These are phyloP conservation scores for Serendipita indica DNA, from an alignment of 768 basidiomycete species.

Conservation along the genomic window DNA sequence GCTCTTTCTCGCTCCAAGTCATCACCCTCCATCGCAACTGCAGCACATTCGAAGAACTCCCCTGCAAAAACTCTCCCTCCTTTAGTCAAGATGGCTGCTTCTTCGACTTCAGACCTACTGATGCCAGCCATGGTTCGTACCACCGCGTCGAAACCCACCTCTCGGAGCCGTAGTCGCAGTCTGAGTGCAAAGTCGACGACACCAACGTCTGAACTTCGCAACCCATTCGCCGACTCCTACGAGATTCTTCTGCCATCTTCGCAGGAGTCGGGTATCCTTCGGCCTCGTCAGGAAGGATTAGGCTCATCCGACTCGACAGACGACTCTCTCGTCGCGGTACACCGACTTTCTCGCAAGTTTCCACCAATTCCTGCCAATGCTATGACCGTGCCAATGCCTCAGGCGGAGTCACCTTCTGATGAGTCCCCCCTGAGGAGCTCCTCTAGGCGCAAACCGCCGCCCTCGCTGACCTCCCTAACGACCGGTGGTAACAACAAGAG, in stretches of 20 bases:
- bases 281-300: not conserved
- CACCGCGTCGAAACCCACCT: too few relatives aligned
- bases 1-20: not conserved
- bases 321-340: not conserved
- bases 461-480: too few relatives aligned
- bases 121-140: too few relatives aligned
- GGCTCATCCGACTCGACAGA: not conserved
- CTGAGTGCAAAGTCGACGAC: not conserved
- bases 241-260: not conserved
- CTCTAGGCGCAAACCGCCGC: too few relatives aligned
- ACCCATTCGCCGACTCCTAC: slow-evolving; percentile 4
- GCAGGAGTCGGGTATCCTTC: not conserved
- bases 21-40: not conserved
- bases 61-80: too few relatives aligned
- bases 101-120: too few relatives aligned
- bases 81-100: too few relatives aligned
- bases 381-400: too few relatives aligned
- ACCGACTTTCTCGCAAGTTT: not conserved
- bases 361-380: not conserved
- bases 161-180: not conserved
- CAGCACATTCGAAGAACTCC: too few relatives aligned
- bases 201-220: not conserved
- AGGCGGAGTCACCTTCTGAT: too few relatives aligned
- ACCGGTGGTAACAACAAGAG: too few relatives aligned
- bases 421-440: too few relatives aligned